Evolutionary conservation across 1,284 basidiomycete genomes (phyloP).

Genomic region (Porogramme epimiltina): DNA sequence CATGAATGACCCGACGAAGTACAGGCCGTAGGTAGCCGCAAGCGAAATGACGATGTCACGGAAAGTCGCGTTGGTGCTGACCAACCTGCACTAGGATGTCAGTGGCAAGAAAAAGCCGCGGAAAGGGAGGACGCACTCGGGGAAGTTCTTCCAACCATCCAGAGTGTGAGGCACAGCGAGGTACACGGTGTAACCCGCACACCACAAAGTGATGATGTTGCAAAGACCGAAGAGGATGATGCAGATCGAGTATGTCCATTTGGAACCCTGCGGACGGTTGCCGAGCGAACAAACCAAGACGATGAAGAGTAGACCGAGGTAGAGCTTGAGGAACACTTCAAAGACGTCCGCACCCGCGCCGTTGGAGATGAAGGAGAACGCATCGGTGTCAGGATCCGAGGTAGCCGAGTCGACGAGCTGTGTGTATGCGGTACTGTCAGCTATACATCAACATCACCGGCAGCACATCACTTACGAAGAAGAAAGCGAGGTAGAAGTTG

Average conservation of each 20-base stretch:
- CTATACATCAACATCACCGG: neutral
- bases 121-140: conserved; percentile 43
- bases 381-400: conserved; percentile 51
- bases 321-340: conserved; percentile 82
- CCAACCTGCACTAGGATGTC: conserved; percentile 42
- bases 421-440: neutral
- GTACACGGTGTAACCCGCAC: conserved; percentile 87
- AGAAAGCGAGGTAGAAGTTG: conserved; percentile 84
- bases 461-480: conserved; percentile 59
- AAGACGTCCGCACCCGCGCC: conserved; percentile 80
- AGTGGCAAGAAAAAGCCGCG: conserved; percentile 1
- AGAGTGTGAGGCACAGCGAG: conserved; percentile 77
- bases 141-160: conserved; percentile 73
- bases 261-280: conserved; percentile 87
- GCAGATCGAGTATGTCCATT: conserved; percentile 79
- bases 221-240: conserved; percentile 77
- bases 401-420: conserved; percentile 82
- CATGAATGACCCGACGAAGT: conserved; percentile 84
- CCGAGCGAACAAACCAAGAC: conserved; percentile 82
- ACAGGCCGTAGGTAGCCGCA: conserved; percentile 87
- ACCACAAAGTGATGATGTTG: conserved; percentile 79
- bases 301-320: conserved; percentile 77
- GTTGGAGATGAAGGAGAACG: conserved; percentile 75
- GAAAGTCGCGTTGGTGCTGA: conserved; percentile 70
- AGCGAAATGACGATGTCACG: conserved; percentile 81